A percentile compares a stretch with the other conserved stretches of the same genome.
phyloP scores from a whole-genome alignment of 768 basidiomycete species.

The Mycena galericulata region DNA sequence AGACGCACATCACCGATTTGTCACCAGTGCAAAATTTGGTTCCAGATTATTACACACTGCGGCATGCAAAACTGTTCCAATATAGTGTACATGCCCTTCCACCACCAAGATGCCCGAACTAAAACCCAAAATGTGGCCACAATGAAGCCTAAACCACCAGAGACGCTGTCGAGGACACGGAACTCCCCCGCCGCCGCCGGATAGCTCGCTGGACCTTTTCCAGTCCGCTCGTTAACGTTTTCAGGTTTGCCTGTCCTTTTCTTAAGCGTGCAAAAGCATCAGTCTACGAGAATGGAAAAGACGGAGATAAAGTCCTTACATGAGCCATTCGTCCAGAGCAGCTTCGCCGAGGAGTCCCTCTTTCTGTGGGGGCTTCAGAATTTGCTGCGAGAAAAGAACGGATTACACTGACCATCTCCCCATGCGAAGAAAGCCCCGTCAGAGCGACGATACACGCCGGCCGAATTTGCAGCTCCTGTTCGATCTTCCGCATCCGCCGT shows the following conservation, averaged over 20 bases:
- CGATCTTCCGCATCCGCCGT: conserved; percentile 16
- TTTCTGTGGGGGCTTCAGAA: not conserved
- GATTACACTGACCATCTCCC: conserved; percentile 19
- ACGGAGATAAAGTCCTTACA: not conserved
- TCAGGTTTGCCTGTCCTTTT: conserved; percentile 18
- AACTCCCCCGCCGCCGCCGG: conserved; percentile 2
- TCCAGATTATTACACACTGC: too few relatives aligned
- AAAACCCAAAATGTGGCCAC: not conserved
- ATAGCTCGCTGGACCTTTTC: conserved; percentile 7
- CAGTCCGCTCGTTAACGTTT: conserved; percentile 7
- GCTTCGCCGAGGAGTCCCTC: conserved; percentile 14
- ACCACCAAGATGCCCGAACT: not conserved
- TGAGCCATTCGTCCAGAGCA: conserved; percentile 19
- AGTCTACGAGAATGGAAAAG: not conserved
- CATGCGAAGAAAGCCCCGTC: conserved; percentile 17
- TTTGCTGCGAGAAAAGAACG: not conserved
- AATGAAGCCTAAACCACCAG: not conserved
- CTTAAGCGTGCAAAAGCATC: not conserved
- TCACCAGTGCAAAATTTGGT: too few relatives aligned
- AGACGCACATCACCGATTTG: too few relatives aligned
- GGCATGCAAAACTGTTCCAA: too few relatives aligned
- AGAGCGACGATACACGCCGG: conserved; percentile 13
- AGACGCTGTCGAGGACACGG: not conserved
- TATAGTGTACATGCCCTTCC: too few relatives aligned
- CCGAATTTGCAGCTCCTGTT: conserved; percentile 8